Evolutionary conservation across 805 yeast species (phyloP), one percentile per base, ranked within the genome.

Genomic region (Lipomyces orientalis): DNA sequence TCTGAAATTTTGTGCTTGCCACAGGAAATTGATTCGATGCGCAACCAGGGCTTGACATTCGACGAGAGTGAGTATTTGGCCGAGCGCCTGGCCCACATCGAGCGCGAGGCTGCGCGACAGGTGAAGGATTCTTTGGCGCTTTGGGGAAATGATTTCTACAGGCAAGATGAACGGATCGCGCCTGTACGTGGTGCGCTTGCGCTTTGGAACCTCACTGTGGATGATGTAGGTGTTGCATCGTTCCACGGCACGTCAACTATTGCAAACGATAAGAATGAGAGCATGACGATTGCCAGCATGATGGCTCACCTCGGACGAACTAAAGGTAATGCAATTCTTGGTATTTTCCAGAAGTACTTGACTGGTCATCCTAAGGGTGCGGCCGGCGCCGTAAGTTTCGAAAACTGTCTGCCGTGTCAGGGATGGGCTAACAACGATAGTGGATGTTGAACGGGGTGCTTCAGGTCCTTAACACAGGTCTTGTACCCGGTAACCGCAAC

Each of bases 291-390:
- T 80, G 88, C 94, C 80, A 81, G 85, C 74, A 94, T 94, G 97
- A 90, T 95, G 88, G 82, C 85, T 77, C 98, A 94, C 78, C 84
- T 94, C 78, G 98, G 98, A 75, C 89, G 99, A 84, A 83, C 97
- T 66, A 92, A 90, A 82, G 99, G 99, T 83, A 95, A 95, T 83
- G 97, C 98, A 71, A 93, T 95, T 60, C 85, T 89, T 75, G 98
- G 98, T 87, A 96, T 94, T 64, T 93, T 95, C 97, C 99, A 94
- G 83, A 94, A 94, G 82, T 94, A 86, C 88, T 87, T 94, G 78
- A 94, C 99, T 76, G 99, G 99, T 82, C 99, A 94, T 85, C 98
- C 98, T 76, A 94, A 94, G 90, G 99, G 99, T 87, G 98, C 98
- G 76, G 99, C 99, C 65, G 98, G 97, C 86, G 98, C 99, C 66